Base-by-base conservation (phyloP, 805 yeast genomes). In the Pichia rugopelliculosa region DNA sequence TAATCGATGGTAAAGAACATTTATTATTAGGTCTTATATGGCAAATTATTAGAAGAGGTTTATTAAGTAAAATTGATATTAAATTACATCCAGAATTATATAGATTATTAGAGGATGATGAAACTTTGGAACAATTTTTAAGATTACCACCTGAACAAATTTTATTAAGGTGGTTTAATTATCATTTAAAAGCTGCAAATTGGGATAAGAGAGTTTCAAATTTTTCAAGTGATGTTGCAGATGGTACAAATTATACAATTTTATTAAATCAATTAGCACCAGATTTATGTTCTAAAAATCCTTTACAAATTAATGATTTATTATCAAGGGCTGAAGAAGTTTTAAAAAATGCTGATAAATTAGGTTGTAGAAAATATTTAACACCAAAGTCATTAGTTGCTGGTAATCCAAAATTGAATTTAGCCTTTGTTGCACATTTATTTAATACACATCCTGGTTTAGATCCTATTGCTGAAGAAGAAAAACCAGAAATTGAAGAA, bases 61-160 rank as follows among this genome's bases (percentile, higher is more conserved):
- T 93, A 62, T 80, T 93, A 57, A 79, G 91, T 56, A 93, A 93
- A 70, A 93, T 93, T 64, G 99, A 93, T 67, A 93, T 93, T 66
- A 90, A 91, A 68, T 73, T 83, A 53, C 99, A 93, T 61, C 99
- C 99, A 6, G 99, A 93, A 68, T 77, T 93, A 63, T 93, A 93
- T 70, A 84, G 99, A 59, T 71, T 93, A 53, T 74, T 93, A 54
- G 96, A 90, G 63, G 97, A 91, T 36, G 98, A 91, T 66, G 99
- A 93, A 70, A 93, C 98, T 39, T 74, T 93, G 49, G 99, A 93
- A 68, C 97, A 93, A 69, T 93, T 93, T 65, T 75, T 93, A 67
- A 82, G 99, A 65, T 77, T 93, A 51, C 96, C 99, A 45, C 99
- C 99, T 50, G 99, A 93, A 74, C 95, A 93, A 69, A 93, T 93